A percentile compares a stretch with the other conserved stretches of the same genome.
Evolutionary conservation across 202 grass and related monocot species (phyloP).

Genomic region (Eragrostis tef): DNA sequence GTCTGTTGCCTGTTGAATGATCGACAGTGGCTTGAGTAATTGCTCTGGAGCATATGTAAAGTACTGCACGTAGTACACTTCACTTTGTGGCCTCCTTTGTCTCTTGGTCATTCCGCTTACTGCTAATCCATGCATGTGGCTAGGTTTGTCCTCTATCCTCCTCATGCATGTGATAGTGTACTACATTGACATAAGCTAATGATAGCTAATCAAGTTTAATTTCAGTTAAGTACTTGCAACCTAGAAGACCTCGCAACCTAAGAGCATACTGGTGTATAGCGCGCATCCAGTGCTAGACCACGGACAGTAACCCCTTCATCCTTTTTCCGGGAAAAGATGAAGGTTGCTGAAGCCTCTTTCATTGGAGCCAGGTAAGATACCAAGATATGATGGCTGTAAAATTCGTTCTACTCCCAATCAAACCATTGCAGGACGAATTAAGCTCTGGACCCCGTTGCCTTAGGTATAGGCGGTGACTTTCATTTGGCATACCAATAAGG

Average conservation of each 20-base stretch:
- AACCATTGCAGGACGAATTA: slow-evolving; percentile 19
- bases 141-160: slow-evolving; percentile 12
- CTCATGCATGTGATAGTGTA: slow-evolving; percentile 14
- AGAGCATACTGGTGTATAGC: too few species aligned
- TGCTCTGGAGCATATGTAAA: slow-evolving; percentile 51
- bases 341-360: neutral
- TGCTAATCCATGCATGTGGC: slow-evolving; percentile 58
- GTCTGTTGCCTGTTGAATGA: neutral
- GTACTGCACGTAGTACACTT: slow-evolving; percentile 27
- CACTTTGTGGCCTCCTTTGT: slow-evolving; percentile 28
- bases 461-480: slow-evolving; percentile 12
- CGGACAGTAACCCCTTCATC: neutral
- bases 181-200: neutral
- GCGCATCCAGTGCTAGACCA: too few species aligned
- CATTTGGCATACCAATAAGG: slow-evolving; percentile 51
- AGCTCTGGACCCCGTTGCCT: neutral
- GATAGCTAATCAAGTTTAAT: neutral
- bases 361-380: neutral
- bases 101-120: slow-evolving; percentile 25
- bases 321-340: neutral
- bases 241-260: too few species aligned
- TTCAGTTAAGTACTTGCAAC: neutral
- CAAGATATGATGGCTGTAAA: neutral
- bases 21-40: slow-evolving; percentile 29
- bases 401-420: neutral